phyloP scores from a whole-genome alignment of 306 rosid species.

The Prunus mume region DNA sequence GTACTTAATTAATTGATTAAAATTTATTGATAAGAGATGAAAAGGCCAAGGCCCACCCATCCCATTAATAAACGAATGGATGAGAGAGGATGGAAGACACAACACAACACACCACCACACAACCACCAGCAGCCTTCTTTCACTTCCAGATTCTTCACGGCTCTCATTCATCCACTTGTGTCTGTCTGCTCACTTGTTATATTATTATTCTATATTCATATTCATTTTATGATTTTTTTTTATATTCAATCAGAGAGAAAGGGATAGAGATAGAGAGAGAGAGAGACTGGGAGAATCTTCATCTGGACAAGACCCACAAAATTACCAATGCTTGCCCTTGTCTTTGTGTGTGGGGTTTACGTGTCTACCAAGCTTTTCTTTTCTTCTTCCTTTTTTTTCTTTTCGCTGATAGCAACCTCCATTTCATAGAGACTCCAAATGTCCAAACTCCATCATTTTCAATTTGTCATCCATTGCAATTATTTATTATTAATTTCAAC shows the following conservation, averaged over 20 bases:
- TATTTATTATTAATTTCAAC: not conserved
- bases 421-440: not conserved
- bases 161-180: slow-evolving; percentile 6
- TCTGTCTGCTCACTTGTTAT: not conserved
- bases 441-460: slow-evolving; percentile 3
- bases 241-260: not conserved
- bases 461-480: not conserved
- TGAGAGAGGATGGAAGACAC: not conserved
- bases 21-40: not conserved
- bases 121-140: too few species aligned
- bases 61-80: not conserved
- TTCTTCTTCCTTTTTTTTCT: not conserved
- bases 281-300: not conserved
- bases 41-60: not conserved
- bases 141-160: slow-evolving; percentile 10
- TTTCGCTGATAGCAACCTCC: not conserved
- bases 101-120: too few species aligned
- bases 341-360: slow-evolving; percentile 20
- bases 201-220: not conserved
- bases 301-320: not conserved
- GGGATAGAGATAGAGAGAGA: too few species aligned
- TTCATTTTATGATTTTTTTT: not conserved
- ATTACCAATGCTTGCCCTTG: not conserved
- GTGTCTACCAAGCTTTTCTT: slow-evolving; percentile 23
- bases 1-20: too few species aligned